phyloP scores from a whole-genome alignment of 768 basidiomycete genomes.

The Mycena belliarum region DNA sequence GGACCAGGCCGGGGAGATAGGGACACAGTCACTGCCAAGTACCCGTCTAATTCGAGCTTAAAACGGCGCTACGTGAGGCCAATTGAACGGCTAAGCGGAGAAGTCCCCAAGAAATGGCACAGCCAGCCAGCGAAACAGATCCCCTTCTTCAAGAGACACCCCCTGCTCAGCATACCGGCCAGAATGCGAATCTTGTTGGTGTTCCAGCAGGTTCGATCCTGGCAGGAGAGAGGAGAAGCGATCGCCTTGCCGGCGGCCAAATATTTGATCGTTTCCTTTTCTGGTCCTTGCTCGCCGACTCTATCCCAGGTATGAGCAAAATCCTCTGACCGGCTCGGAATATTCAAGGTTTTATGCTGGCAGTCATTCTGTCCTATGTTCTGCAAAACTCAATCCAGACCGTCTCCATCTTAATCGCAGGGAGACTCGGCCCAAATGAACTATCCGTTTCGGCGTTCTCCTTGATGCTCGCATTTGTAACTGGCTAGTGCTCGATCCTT shows the following conservation, averaged over 20 bases:
- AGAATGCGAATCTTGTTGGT: background rate
- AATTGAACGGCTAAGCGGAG: background rate
- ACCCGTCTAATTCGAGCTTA: conserved; percentile 10
- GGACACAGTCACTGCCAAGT: background rate
- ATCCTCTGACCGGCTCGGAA: no score
- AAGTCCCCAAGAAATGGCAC: conserved; percentile 8
- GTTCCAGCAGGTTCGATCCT: background rate
- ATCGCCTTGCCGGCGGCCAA: background rate
- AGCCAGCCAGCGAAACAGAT: conserved; percentile 30
- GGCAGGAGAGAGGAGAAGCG: background rate
- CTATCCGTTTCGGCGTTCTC: conserved; percentile 73
- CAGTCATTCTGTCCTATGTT: conserved; percentile 26
- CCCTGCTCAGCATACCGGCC: no score
- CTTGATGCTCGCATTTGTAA: conserved; percentile 77
- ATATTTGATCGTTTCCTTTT: conserved; percentile 35
- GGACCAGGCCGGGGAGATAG: background rate
- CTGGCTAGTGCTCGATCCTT: conserved; percentile 56
- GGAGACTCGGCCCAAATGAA: conserved; percentile 68
- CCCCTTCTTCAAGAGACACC: conserved; percentile 26
- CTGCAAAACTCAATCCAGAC: conserved; percentile 78
- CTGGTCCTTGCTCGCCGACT: conserved; percentile 52
- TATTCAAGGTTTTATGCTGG: no score
- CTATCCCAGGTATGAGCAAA: conserved; percentile 58
- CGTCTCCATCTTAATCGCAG: conserved; percentile 59
- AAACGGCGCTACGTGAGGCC: background rate